A percentile compares a stretch with the other conserved stretches of the same genome.
Evolutionary conservation across 192 early-diverging fungal species (phyloP).

Genomic region (Phycomyces nitens): DNA sequence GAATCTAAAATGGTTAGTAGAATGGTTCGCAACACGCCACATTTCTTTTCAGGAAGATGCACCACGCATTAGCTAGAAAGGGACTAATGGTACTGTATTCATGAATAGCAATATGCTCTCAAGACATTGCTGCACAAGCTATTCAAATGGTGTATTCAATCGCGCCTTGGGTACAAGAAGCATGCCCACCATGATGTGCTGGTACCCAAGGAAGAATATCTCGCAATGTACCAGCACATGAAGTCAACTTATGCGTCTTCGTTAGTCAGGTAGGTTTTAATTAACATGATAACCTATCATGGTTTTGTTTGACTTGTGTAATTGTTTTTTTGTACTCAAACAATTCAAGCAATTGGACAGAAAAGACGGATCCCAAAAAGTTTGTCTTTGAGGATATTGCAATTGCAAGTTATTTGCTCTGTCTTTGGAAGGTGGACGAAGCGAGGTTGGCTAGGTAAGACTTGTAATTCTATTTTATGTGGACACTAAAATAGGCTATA

Average conservation of each 20-base stretch:
- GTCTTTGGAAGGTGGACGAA: constrained; percentile 64
- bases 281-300: background rate
- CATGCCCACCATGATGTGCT: constrained; percentile 64
- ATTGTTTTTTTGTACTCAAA: background rate
- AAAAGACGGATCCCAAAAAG: constrained; percentile 79
- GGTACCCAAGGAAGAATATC: constrained; percentile 66
- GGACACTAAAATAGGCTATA: too few relatives aligned
- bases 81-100: background rate
- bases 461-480: background rate
- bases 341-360: constrained; percentile 57
- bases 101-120: constrained; percentile 50
- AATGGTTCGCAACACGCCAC: background rate
- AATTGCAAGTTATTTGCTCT: constrained; percentile 79
- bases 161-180: constrained; percentile 71
- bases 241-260: constrained; percentile 64
- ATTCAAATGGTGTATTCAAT: constrained; percentile 73
- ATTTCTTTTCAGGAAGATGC: background rate
- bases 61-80: background rate
- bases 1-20: constrained; percentile 28
- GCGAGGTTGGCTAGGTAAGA: constrained; percentile 4
- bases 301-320: constrained; percentile 1
- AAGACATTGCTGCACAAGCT: constrained; percentile 64
- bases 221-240: constrained; percentile 56
- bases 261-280: constrained; percentile 50
- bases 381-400: constrained; percentile 87